phyloP scores from a whole-genome alignment of 2,329 filamentous ascomycete genomes.

The Cladosporium sp. region DNA sequence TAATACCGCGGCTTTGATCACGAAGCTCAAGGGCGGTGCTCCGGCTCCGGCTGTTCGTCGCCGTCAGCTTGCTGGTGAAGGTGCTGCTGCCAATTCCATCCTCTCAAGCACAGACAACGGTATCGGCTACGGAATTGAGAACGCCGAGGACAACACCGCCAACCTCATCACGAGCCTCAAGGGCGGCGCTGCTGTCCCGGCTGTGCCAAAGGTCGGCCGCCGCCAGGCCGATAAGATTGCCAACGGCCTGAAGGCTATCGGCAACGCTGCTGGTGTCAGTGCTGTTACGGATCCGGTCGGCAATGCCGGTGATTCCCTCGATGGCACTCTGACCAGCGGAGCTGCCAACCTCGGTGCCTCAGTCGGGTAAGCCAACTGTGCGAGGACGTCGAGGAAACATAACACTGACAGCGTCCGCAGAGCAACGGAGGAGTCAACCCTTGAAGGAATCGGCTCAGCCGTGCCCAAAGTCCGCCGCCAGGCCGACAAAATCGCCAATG shows the following conservation, averaged over 20 bases:
- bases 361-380: background rate
- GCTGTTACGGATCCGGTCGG: constrained; percentile 9
- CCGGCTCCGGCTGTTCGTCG: background rate
- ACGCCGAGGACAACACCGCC: constrained; percentile 19
- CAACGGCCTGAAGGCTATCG: constrained; percentile 12
- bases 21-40: constrained; percentile 4
- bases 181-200: background rate
- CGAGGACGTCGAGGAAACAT: background rate
- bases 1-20: constrained; percentile 15
- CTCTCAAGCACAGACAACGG: constrained; percentile 19
- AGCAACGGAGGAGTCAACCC: constrained; percentile 11
- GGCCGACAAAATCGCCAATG: constrained; percentile 15
- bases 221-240: constrained; percentile 15
- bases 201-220: background rate
- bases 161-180: background rate
- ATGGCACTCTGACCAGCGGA: constrained; percentile 11
- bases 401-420: background rate
- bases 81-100: constrained; percentile 19
- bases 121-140: constrained; percentile 20
- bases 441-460: constrained; percentile 10
- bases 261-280: constrained; percentile 10
- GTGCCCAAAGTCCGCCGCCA: constrained; percentile 14
- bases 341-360: constrained; percentile 13
- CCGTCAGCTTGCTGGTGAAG: constrained; percentile 16
- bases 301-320: constrained; percentile 8